Conservation (phyloP, 202 grass and related monocot genomes). For the Panicum virgatum region DNA sequence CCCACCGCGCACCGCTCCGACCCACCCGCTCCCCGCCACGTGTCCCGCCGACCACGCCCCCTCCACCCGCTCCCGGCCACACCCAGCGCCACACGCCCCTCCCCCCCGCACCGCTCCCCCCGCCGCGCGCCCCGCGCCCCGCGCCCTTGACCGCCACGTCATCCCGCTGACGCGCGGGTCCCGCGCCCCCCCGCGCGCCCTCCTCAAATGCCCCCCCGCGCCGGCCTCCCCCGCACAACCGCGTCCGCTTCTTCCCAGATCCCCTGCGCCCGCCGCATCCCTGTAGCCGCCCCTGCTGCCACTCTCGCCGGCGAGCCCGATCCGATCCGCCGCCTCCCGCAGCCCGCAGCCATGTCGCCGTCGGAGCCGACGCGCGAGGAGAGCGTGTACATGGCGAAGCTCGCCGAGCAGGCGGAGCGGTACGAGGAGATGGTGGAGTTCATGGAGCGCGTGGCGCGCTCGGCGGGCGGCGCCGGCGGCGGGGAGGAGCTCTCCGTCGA, state of each 20-base stretch:
- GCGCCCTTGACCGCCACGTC: constrained; percentile 35
- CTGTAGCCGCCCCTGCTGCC: neutral
- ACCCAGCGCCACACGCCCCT: accelerated
- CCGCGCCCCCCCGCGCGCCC: neutral
- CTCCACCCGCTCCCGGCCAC: neutral
- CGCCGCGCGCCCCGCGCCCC: neutral
- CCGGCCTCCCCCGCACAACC: constrained; percentile 19
- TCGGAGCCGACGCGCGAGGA: constrained; percentile 68
- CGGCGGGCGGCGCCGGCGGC: constrained; percentile 49
- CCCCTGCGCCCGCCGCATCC: neutral
- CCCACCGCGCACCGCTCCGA: neutral
- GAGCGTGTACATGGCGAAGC: constrained; percentile 88
- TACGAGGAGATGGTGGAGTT: constrained; percentile 95
- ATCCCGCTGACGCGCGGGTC: constrained; percentile 33
- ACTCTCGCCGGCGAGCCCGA: neutral
- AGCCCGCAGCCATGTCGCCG: constrained; percentile 67
- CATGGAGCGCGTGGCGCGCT: constrained; percentile 76
- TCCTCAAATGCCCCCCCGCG: constrained; percentile 37
- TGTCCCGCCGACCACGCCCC: neutral
- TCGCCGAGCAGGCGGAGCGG: constrained; percentile 85
- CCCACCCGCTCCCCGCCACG: neutral
- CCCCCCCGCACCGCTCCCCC: neutral
- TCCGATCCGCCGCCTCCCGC: too few species aligned
- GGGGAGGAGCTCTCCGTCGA: constrained; percentile 75
- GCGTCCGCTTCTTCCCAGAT: constrained; percentile 6